phyloP scores from a whole-genome alignment of 2,329 filamentous ascomycete species.

The Stagonosporopsis chrysanthemi region DNA sequence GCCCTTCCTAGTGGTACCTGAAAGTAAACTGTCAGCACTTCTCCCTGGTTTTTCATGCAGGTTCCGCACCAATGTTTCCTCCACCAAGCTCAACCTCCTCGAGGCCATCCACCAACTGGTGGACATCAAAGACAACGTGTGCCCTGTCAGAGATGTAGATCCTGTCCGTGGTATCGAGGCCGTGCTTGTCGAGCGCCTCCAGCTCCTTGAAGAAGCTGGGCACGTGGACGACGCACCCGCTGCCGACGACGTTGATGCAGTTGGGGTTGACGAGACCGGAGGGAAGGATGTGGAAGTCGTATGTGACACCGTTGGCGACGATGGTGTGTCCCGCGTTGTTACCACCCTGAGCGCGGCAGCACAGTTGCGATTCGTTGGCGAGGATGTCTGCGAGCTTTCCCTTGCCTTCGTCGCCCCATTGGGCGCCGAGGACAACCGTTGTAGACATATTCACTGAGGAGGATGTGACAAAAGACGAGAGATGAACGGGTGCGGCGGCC shows the following conservation, averaged over 20 bases:
- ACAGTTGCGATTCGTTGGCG: slow-evolving; percentile 61
- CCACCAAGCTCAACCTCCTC: slow-evolving; percentile 65
- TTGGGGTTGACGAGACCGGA: slow-evolving; percentile 75
- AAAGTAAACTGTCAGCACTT: slow-evolving; percentile 40
- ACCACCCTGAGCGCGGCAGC: slow-evolving; percentile 66
- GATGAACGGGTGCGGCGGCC: slow-evolving; percentile 25
- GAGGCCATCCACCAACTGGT: slow-evolving; percentile 72
- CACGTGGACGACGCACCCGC: slow-evolving; percentile 72
- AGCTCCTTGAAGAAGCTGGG: slow-evolving; percentile 73
- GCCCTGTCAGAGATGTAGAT: slow-evolving; percentile 70
- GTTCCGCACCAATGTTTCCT: slow-evolving; percentile 49
- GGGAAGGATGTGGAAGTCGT: slow-evolving; percentile 52
- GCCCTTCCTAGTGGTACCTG: slow-evolving; percentile 61
- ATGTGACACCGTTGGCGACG: slow-evolving; percentile 56
- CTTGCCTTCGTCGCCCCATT: slow-evolving; percentile 68
- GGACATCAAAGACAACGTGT: slow-evolving; percentile 71
- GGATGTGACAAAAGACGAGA: slow-evolving; percentile 9
- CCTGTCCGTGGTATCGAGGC: slow-evolving; percentile 64
- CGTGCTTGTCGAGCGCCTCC: slow-evolving; percentile 65
- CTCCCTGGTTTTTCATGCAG: slow-evolving; percentile 19
- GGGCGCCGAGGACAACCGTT: slow-evolving; percentile 66
- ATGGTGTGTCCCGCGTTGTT: slow-evolving; percentile 64
- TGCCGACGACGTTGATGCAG: slow-evolving; percentile 74
- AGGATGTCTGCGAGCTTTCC: slow-evolving; percentile 68
- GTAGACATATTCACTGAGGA: slow-evolving; percentile 52